Evolutionary conservation across 192 early-diverging fungal species (phyloP).

Genomic region (Rhizoclosmatium sp.): DNA sequence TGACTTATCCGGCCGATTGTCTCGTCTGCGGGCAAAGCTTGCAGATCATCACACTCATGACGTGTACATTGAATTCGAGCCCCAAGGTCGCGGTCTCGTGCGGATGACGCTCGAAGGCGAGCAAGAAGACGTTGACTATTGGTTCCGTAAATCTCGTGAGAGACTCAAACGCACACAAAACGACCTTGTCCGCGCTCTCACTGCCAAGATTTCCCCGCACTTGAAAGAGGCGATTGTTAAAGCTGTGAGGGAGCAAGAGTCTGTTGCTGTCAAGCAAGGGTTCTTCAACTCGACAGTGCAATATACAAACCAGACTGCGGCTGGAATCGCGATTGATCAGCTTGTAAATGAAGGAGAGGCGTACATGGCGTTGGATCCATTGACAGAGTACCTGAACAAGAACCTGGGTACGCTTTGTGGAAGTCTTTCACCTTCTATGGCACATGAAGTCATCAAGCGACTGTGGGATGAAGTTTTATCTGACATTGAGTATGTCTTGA

Average conservation of each 20-base stretch:
- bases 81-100: slow-evolving; percentile 61
- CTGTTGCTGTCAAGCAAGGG: slow-evolving; percentile 51
- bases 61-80: slow-evolving; percentile 64
- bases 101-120: slow-evolving; percentile 65
- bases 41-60: slow-evolving; percentile 65
- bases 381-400: slow-evolving; percentile 64
- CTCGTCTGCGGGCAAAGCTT: slow-evolving; percentile 50
- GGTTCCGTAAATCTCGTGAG: slow-evolving; percentile 60
- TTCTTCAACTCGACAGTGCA: slow-evolving; percentile 53
- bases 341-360: slow-evolving; percentile 47
- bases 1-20: slow-evolving; percentile 51
- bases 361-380: slow-evolving; percentile 47
- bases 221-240: slow-evolving; percentile 52
- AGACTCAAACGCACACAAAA: slow-evolving; percentile 57
- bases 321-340: slow-evolving; percentile 48
- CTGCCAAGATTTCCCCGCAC: slow-evolving; percentile 53
- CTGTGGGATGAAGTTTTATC: slow-evolving; percentile 59
- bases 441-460: slow-evolving; percentile 62
- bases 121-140: slow-evolving; percentile 66
- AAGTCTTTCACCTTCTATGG: slow-evolving; percentile 51
- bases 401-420: slow-evolving; percentile 54
- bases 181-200: slow-evolving; percentile 56
- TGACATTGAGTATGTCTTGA: slow-evolving; percentile 46
- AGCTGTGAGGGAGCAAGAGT: slow-evolving; percentile 58
- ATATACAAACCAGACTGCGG: slow-evolving; percentile 51